These are phyloP conservation scores for Ophiostoma perfectum DNA, from an alignment of 2,329 filamentous ascomycete genomes.

Conservation along the genomic window DNA sequence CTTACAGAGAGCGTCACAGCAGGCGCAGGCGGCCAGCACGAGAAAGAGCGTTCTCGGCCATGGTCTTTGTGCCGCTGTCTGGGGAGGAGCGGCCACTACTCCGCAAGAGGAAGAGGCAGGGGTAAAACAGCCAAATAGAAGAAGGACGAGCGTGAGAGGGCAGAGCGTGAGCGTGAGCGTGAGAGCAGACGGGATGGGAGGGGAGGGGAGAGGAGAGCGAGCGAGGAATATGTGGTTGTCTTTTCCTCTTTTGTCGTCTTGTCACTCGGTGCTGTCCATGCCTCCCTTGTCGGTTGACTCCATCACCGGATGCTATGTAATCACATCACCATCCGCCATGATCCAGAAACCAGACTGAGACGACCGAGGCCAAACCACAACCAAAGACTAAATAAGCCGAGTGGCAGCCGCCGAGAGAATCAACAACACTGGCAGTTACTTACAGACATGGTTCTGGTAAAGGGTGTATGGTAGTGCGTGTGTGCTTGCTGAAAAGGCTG, in stretches of 20 bases:
- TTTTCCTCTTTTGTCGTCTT: neutral
- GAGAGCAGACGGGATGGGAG: neutral
- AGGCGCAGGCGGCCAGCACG: too few relatives aligned
- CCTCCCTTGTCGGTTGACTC: neutral
- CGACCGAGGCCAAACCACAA: neutral
- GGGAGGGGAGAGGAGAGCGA: neutral
- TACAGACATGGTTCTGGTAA: conserved; percentile 3
- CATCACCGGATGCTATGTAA: neutral
- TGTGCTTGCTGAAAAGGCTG: neutral
- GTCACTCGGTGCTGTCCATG: neutral
- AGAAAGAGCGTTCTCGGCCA: neutral
- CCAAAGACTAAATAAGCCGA: neutral
- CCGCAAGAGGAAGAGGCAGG: neutral
- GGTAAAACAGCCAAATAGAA: neutral
- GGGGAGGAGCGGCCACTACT: neutral
- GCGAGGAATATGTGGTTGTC: neutral
- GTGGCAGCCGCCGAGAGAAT: neutral
- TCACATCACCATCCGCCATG: neutral
- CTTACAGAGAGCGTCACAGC: neutral
- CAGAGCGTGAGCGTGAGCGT: neutral
- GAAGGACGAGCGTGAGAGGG: neutral
- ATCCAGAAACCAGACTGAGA: too few relatives aligned
- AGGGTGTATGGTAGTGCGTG: neutral
- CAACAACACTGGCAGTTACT: neutral
- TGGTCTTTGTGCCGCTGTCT: neutral